Conservation (phyloP, 805 yeast genomes). For the Hanseniaspora vineae region DNA sequence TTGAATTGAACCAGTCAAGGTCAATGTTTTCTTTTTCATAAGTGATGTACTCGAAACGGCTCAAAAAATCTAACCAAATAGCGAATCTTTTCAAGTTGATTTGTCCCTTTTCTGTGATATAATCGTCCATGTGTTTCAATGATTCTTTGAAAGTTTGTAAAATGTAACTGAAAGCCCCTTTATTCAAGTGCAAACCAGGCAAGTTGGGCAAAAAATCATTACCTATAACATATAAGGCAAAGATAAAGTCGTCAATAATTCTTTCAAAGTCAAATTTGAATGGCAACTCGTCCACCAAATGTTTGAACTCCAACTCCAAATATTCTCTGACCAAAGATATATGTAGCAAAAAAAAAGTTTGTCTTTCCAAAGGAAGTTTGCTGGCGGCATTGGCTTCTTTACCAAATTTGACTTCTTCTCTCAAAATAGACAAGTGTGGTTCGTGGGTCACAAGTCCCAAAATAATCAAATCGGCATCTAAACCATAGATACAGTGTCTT, state of each 20-base stretch:
- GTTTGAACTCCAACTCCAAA: slow-evolving; percentile 70
- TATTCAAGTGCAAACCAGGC: slow-evolving; percentile 85
- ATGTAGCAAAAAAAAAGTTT: slow-evolving; percentile 73
- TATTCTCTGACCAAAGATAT: slow-evolving; percentile 84
- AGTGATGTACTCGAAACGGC: slow-evolving; percentile 71
- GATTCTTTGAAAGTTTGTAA: slow-evolving; percentile 79
- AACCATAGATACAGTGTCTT: slow-evolving; percentile 89
- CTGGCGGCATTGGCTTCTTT: slow-evolving; percentile 26
- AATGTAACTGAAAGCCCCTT: slow-evolving; percentile 92
- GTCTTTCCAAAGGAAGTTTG: slow-evolving; percentile 40
- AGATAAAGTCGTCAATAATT: slow-evolving; percentile 80
- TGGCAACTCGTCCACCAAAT: slow-evolving; percentile 45
- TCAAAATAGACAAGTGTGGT: slow-evolving; percentile 84
- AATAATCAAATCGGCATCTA: slow-evolving; percentile 94
- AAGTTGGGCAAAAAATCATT: slow-evolving; percentile 95
- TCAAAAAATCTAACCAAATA: slow-evolving; percentile 61
- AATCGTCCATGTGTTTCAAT: slow-evolving; percentile 63
- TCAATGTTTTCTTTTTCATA: slow-evolving; percentile 78
- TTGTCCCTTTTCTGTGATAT: slow-evolving; percentile 69
- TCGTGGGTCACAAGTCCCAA: slow-evolving; percentile 85
- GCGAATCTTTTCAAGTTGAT: slow-evolving; percentile 65
- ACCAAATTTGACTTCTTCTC: slow-evolving; percentile 95
- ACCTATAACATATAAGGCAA: slow-evolving; percentile 89
- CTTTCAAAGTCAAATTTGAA: slow-evolving; percentile 77
- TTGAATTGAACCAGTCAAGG: slow-evolving; percentile 82